These are phyloP conservation scores for Paracorniculantispora psalliotae DNA, from an alignment of 2,329 filamentous ascomycete genomes.

Conservation along the genomic window DNA sequence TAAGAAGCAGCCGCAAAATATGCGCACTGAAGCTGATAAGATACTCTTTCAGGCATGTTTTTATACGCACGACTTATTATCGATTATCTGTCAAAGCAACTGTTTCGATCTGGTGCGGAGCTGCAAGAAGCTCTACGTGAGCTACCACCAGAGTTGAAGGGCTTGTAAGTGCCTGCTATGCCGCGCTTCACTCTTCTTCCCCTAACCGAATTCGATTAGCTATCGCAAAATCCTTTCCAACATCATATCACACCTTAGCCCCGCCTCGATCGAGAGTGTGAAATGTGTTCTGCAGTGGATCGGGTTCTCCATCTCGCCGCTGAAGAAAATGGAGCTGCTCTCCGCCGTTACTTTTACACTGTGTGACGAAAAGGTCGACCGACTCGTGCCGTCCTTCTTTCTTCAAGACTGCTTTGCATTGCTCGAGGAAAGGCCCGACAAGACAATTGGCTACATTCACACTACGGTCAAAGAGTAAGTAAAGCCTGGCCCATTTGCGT, in stretches of 20 bases:
- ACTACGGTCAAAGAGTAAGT: conserved; percentile 24
- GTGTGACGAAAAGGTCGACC: background rate
- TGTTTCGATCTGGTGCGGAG: conserved; percentile 21
- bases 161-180: conserved; percentile 24
- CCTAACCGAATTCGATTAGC: conserved; percentile 16
- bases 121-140: conserved; percentile 20
- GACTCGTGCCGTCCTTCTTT: conserved; percentile 21
- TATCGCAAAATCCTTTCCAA: conserved; percentile 26
- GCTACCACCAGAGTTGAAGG: conserved; percentile 16
- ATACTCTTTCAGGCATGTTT: conserved; percentile 32
- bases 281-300: conserved; percentile 31
- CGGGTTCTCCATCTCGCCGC: conserved; percentile 30
- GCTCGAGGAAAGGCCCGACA: conserved; percentile 21
- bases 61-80: conserved; percentile 31
- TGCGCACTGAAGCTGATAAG: conserved; percentile 22
- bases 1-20: background rate
- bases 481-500: background rate
- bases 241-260: conserved; percentile 21
- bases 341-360: conserved; percentile 28
- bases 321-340: conserved; percentile 27
- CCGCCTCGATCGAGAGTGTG: conserved; percentile 24
- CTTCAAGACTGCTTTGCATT: conserved; percentile 22
- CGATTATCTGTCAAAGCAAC: conserved; percentile 27
- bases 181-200: too few species aligned
- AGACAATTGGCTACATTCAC: conserved; percentile 24